Evolutionary conservation across 148 eudicot species (phyloP).

Genomic region (Rhododendron molle): DNA sequence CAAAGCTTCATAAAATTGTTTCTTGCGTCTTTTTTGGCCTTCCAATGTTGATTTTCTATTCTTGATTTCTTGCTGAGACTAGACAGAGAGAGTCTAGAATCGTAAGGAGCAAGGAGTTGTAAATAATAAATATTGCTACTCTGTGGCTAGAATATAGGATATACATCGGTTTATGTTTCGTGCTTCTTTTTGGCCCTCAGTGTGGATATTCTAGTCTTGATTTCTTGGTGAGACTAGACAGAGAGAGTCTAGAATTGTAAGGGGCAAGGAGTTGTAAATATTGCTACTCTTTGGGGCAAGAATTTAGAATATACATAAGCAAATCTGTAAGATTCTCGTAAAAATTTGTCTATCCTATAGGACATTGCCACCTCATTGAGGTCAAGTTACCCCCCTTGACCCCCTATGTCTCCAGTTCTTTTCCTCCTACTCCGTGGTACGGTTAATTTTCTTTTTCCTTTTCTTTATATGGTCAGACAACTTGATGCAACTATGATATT

Average conservation of each 20-base stretch:
- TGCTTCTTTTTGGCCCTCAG: background rate
- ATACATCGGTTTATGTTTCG: background rate
- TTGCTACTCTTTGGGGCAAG: background rate
- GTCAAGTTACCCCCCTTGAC: background rate
- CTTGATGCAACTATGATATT: conserved; percentile 8
- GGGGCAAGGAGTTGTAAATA: background rate
- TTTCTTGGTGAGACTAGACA: background rate
- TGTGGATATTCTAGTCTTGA: background rate
- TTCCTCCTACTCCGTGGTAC: background rate
- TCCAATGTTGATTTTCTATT: background rate
- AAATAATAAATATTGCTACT: too few species aligned
- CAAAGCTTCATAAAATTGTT: background rate
- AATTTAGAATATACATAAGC: background rate
- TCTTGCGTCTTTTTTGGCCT: background rate
- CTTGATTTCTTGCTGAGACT: background rate
- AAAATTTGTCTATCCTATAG: background rate
- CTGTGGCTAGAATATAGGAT: too few species aligned
- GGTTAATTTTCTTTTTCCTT: background rate
- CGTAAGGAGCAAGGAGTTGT: background rate
- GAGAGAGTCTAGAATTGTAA: too few species aligned
- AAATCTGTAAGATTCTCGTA: background rate
- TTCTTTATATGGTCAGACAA: background rate
- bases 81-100: too few species aligned
- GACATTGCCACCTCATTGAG: background rate
- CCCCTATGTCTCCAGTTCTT: background rate